phyloP scores from a whole-genome alignment of 140 eudicot species.

The Oenanthe javanica region DNA sequence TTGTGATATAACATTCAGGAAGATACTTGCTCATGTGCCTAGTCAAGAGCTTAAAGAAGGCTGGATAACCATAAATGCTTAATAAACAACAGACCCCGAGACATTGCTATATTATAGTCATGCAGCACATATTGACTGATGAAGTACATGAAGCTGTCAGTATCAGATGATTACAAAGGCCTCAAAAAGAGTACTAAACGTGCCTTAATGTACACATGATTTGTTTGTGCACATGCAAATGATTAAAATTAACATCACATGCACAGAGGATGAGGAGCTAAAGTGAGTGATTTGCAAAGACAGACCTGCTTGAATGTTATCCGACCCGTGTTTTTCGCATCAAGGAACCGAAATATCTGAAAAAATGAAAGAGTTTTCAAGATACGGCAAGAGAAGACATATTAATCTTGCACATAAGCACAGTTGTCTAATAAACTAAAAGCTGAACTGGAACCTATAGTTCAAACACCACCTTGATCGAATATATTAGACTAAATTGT shows the following conservation, averaged over 20 bases:
- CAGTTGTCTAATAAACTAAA: not conserved
- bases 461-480: not conserved
- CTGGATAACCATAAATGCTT: not conserved
- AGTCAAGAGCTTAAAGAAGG: not conserved
- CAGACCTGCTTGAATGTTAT: conserved; percentile 71
- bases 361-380: conserved; percentile 11
- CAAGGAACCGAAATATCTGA: conserved; percentile 86
- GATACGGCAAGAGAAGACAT: conserved; percentile 10
- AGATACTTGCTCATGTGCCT: not conserved
- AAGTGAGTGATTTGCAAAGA: not conserved
- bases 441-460: not conserved
- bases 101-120: not conserved
- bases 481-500: not conserved
- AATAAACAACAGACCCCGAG: not conserved
- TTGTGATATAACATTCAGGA: not conserved
- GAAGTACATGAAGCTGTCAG: not conserved
- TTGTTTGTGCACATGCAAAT: not conserved
- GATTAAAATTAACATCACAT: not conserved
- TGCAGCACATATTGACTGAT: not conserved
- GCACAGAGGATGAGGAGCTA: not conserved
- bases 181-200: not conserved
- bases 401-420: not conserved
- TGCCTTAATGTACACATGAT: not conserved
- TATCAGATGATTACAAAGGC: not conserved
- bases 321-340: conserved; percentile 53